Conservation (phyloP, 768 basidiomycete species). For the Pilatotrama ljubarskyi region DNA sequence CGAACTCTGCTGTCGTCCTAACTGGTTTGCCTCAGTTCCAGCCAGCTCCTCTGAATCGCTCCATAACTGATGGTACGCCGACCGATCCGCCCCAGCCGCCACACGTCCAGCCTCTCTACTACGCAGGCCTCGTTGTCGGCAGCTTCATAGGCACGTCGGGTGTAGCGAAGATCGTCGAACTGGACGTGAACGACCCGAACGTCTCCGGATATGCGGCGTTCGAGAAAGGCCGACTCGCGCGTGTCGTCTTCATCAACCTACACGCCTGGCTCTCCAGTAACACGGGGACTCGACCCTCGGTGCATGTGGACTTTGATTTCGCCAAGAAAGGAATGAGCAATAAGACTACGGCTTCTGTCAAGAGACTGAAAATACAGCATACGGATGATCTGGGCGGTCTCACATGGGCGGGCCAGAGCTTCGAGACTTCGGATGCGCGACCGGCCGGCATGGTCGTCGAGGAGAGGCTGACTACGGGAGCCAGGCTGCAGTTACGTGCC, state of each 20-base stretch:
- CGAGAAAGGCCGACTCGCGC: conserved; percentile 43
- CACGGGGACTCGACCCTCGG: conserved; percentile 36
- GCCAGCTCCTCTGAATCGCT: conserved; percentile 56
- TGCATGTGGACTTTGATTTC: conserved; percentile 47
- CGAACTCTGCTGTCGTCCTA: not conserved
- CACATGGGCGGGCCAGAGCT: conserved; percentile 32
- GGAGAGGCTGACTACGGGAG: conserved; percentile 21
- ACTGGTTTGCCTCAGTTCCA: conserved; percentile 49
- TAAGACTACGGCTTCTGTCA: not conserved
- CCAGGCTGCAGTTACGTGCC: conserved; percentile 26
- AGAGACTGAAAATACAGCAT: conserved; percentile 26
- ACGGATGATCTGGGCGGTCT: conserved; percentile 29
- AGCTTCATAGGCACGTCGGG: conserved; percentile 55
- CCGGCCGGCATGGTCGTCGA: conserved; percentile 18
- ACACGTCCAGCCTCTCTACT: conserved; percentile 67
- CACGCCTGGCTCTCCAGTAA: conserved; percentile 43
- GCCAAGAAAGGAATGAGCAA: not conserved
- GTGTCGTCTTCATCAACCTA: conserved; percentile 61
- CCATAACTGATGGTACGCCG: conserved; percentile 54
- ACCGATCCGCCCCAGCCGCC: conserved; percentile 53
- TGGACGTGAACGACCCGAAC: conserved; percentile 45
- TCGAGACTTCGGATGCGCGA: conserved; percentile 24
- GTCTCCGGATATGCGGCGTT: conserved; percentile 68
- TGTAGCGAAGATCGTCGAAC: conserved; percentile 44
- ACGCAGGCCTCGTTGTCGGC: conserved; percentile 59